Evolutionary conservation across 495 filamentous ascomycete species (phyloP).

Genomic region (Penicillium canariense): DNA sequence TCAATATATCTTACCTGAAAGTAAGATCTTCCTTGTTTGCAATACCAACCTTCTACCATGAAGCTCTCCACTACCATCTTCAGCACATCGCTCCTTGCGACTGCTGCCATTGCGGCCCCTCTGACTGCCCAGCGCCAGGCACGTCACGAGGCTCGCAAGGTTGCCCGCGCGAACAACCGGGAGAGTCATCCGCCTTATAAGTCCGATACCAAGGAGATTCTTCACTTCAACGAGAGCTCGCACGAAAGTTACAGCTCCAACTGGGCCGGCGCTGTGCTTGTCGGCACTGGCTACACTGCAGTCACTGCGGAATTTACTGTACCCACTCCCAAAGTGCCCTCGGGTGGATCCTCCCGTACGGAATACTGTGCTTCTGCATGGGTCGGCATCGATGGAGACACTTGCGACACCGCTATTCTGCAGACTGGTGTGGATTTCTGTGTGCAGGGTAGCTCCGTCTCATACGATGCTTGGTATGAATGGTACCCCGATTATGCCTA

Average conservation of each 20-base stretch:
- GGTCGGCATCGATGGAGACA: constrained; percentile 59
- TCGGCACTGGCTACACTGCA: constrained; percentile 40
- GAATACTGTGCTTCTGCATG: constrained; percentile 56
- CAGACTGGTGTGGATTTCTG: constrained; percentile 58
- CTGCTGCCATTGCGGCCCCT: constrained; percentile 26
- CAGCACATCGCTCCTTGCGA: constrained; percentile 23
- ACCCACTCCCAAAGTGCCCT: constrained; percentile 43
- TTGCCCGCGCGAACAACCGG: constrained; percentile 1
- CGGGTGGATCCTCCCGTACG: constrained; percentile 35
- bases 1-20: no score
- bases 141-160: constrained; percentile 11
- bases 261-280: constrained; percentile 56
- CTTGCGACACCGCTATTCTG: constrained; percentile 50
- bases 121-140: constrained; percentile 21
- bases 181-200: constrained; percentile 25
- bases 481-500: constrained; percentile 57
- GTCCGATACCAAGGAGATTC: constrained; percentile 23
- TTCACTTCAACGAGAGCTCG: constrained; percentile 26
- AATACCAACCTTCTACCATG: constrained; percentile 17
- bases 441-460: constrained; percentile 28
- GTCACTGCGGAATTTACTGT: constrained; percentile 51
- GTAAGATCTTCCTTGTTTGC: not conserved
- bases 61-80: constrained; percentile 26
- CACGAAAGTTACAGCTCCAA: constrained; percentile 47
- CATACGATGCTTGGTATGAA: constrained; percentile 58